Conservation (phyloP, 176 grass and related monocot genomes). For the Avena atlantica region DNA sequence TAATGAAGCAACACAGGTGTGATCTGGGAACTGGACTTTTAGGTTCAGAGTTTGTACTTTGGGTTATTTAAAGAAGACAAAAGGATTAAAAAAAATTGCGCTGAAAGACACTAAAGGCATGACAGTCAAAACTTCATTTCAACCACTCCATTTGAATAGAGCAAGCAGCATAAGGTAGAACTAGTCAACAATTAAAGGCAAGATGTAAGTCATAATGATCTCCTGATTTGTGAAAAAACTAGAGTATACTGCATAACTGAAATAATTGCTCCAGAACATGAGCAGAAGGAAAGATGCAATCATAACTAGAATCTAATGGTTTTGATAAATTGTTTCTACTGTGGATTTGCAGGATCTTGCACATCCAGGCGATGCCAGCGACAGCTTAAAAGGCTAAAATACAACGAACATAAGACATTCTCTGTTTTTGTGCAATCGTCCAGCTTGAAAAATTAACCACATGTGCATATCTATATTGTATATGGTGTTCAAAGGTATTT, state of each 20-base stretch:
- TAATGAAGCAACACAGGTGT: neutral
- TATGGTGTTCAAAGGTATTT: neutral
- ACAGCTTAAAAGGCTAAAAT: neutral
- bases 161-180: slow-evolving; percentile 7
- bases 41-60: neutral
- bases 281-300: neutral
- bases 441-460: neutral
- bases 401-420: neutral
- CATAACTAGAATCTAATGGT: neutral
- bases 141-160: neutral
- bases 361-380: neutral
- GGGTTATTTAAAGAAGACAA: neutral
- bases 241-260: neutral
- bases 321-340: neutral
- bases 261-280: neutral
- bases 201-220: neutral
- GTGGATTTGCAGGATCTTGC: neutral
- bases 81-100: neutral
- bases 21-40: neutral
- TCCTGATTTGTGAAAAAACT: neutral
- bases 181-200: neutral
- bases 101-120: neutral
- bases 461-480: neutral
- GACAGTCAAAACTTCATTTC: neutral
- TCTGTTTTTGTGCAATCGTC: neutral